phyloP scores from a whole-genome alignment of 495 filamentous ascomycete species.

The Daldinia grandis region DNA sequence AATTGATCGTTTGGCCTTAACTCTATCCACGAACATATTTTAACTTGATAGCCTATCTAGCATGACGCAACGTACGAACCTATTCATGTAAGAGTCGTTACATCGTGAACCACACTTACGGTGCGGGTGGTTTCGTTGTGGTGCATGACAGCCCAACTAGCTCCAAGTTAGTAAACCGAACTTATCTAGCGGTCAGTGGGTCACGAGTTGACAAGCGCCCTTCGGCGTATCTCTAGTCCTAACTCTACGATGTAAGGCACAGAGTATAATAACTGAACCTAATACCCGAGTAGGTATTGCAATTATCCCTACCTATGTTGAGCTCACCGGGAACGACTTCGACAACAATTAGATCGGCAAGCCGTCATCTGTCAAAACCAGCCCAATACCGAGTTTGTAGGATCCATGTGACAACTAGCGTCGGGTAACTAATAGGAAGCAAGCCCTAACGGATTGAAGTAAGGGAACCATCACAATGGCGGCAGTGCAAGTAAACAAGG shows the following conservation, averaged over 20 bases:
- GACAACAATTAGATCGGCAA: background rate
- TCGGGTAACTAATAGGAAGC: background rate
- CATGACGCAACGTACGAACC: slow-evolving; percentile 24
- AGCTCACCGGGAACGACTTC: background rate
- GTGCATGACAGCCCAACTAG: slow-evolving; percentile 40
- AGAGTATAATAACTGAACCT: slow-evolving; percentile 22
- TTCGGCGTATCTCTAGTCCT: slow-evolving; percentile 24
- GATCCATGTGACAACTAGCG: background rate
- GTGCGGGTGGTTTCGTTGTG: slow-evolving; percentile 27
- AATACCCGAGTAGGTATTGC: background rate
- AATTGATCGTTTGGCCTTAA: slow-evolving; percentile 14
- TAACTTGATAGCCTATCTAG: background rate
- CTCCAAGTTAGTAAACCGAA: slow-evolving; percentile 28
- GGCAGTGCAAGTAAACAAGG: slow-evolving; percentile 47
- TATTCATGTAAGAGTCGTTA: slow-evolving; percentile 23
- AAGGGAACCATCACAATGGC: slow-evolving; percentile 27
- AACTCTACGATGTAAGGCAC: slow-evolving; percentile 17
- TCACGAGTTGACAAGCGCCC: slow-evolving; percentile 22
- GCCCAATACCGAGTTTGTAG: background rate
- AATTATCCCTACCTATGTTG: background rate
- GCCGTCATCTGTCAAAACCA: background rate
- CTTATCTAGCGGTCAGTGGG: slow-evolving; percentile 27
- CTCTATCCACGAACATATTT: background rate
- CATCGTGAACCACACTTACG: slow-evolving; percentile 35
- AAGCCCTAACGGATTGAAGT: background rate